phyloP scores from a whole-genome alignment of 1,284 basidiomycete species.

The Pyrrhoderma noxium region DNA sequence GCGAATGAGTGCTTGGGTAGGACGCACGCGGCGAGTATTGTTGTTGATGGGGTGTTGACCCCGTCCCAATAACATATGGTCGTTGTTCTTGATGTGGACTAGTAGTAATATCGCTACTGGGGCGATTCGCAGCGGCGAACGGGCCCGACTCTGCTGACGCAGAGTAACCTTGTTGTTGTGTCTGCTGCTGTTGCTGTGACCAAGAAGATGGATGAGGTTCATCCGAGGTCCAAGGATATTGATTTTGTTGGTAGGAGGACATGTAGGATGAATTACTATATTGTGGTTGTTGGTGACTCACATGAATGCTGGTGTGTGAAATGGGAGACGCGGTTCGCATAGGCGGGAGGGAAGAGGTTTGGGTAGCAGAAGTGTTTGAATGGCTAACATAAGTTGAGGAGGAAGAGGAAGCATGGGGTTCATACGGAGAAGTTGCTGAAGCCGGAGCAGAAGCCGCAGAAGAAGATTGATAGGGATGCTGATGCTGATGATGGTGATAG shows the following conservation, averaged over 20 bases:
- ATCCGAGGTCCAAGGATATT: too few relatives aligned
- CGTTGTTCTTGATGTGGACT: too few relatives aligned
- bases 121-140: too few relatives aligned
- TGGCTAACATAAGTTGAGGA: constrained; percentile 33
- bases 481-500: not conserved
- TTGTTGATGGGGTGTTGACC: too few relatives aligned
- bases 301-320: constrained; percentile 32
- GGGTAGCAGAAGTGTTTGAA: constrained; percentile 38
- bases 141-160: too few relatives aligned
- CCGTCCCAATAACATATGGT: too few relatives aligned
- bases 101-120: too few relatives aligned
- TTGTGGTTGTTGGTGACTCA: constrained; percentile 8
- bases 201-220: too few relatives aligned
- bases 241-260: too few relatives aligned
- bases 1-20: constrained; percentile 5
- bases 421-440: constrained; percentile 41
- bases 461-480: not conserved
- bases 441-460: not conserved
- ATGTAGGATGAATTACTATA: constrained; percentile 5
- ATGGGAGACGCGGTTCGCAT: constrained; percentile 33
- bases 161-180: too few relatives aligned
- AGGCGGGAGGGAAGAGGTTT: constrained; percentile 28
- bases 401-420: constrained; percentile 32
- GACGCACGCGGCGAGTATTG: not conserved
- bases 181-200: too few relatives aligned